Conservation (phyloP, 257 asterid species). For the Fraxinus quadrangulata region DNA sequence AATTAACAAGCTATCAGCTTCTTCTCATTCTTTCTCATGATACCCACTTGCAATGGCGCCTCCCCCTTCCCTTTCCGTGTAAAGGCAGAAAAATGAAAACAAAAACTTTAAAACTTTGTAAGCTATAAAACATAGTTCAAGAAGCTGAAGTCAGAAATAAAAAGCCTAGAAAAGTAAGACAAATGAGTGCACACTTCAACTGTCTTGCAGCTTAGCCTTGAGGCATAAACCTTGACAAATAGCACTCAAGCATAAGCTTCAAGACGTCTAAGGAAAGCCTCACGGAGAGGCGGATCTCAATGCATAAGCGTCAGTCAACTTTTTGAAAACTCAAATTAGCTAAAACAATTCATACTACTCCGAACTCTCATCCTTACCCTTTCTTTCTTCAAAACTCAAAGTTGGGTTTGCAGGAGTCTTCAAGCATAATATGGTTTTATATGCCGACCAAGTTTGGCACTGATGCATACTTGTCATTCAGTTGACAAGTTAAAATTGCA, state of each 20-base stretch:
- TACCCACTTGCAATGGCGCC: background rate
- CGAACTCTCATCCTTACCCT: background rate
- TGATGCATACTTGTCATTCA: background rate
- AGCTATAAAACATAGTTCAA: background rate
- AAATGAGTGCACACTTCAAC: background rate
- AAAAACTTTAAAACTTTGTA: background rate
- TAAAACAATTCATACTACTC: background rate
- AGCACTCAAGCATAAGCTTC: background rate
- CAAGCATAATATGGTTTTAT: constrained; percentile 16
- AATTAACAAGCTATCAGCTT: background rate
- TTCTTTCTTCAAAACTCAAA: background rate
- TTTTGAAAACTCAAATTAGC: background rate
- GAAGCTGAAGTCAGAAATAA: background rate
- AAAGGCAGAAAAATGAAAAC: background rate
- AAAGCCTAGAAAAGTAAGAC: background rate
- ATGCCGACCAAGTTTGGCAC: constrained; percentile 4
- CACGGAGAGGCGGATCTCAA: background rate
- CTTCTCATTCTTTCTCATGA: background rate
- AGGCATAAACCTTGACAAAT: background rate
- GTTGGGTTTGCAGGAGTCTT: background rate
- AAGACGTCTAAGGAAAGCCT: background rate
- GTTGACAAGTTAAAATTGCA: constrained; percentile 17
- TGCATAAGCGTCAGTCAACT: background rate
- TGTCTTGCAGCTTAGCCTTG: background rate
- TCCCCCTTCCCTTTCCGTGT: background rate